Evolutionary conservation across 768 basidiomycete species (phyloP).

Genomic region (Solioccasus polychromus): DNA sequence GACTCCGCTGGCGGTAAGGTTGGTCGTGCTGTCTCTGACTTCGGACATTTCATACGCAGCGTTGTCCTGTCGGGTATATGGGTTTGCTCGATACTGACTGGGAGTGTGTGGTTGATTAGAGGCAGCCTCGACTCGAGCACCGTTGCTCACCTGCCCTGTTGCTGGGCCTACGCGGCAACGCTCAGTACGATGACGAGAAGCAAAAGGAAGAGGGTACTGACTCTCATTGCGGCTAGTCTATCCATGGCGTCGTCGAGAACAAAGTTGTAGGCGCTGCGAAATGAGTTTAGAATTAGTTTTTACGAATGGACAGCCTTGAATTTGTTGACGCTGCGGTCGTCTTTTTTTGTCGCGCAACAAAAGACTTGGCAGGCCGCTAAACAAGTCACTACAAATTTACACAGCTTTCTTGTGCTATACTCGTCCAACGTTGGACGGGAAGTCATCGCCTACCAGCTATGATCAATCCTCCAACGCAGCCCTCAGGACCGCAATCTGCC

Average conservation of each 20-base stretch:
- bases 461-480: conserved; percentile 53
- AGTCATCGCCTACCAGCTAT: too few species aligned
- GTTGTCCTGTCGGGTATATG: conserved; percentile 65
- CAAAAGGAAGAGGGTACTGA: conserved; percentile 30
- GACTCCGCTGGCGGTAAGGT: conserved; percentile 38
- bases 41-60: conserved; percentile 68
- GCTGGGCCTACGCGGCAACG: conserved; percentile 53
- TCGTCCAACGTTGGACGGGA: too few species aligned
- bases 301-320: background rate
- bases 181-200: conserved; percentile 5
- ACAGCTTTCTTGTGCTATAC: background rate
- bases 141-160: conserved; percentile 52
- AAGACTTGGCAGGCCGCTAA: too few species aligned
- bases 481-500: conserved; percentile 80
- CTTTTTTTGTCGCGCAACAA: conserved; percentile 4
- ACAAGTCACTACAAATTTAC: conserved; percentile 19
- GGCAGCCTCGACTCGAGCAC: too few species aligned
- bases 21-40: conserved; percentile 56
- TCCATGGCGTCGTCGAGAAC: conserved; percentile 68
- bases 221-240: conserved; percentile 85
- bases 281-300: background rate
- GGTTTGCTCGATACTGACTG: conserved; percentile 47
- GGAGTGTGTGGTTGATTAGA: background rate
- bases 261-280: conserved; percentile 22
- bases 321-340: background rate